A percentile compares a stretch with the other conserved stretches of the same genome.
phyloP scores from a whole-genome alignment of 2,329 filamentous ascomycete species.

The Calcarisporium arbuscula region DNA sequence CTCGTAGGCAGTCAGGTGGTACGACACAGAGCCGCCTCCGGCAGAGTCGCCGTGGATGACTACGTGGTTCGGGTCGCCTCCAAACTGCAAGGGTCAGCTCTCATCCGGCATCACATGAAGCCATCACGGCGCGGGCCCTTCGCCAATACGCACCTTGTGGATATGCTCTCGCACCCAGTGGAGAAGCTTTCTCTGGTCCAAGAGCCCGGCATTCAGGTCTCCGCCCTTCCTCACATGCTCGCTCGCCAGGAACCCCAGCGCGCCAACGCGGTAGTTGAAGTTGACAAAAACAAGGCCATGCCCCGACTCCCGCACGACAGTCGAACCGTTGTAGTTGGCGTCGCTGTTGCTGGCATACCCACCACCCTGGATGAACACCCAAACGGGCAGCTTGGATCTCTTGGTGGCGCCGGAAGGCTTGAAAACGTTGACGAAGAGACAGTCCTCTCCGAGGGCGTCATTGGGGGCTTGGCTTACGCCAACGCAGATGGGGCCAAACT shows the following conservation, averaged over 20 bases:
- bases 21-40: slow-evolving; percentile 51
- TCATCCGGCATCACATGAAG: not conserved
- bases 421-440: slow-evolving; percentile 43
- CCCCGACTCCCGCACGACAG: slow-evolving; percentile 37
- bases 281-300: slow-evolving; percentile 48
- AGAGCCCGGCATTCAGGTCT: slow-evolving; percentile 54
- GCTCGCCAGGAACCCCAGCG: slow-evolving; percentile 56
- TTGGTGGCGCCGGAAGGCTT: slow-evolving; percentile 27
- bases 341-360: slow-evolving; percentile 44
- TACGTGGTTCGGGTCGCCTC: slow-evolving; percentile 52
- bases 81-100: slow-evolving; percentile 32
- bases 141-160: slow-evolving; percentile 27
- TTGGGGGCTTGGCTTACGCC: slow-evolving; percentile 21
- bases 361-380: slow-evolving; percentile 38
- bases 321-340: slow-evolving; percentile 43
- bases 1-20: slow-evolving; percentile 43
- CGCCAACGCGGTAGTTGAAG: slow-evolving; percentile 58
- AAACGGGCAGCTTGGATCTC: slow-evolving; percentile 27
- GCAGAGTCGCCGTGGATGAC: slow-evolving; percentile 57
- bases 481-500: slow-evolving; percentile 42
- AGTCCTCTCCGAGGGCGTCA: slow-evolving; percentile 32
- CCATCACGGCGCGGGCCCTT: no score
- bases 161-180: slow-evolving; percentile 59
- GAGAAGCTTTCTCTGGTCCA: slow-evolving; percentile 56
- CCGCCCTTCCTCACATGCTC: slow-evolving; percentile 48